phyloP scores from a whole-genome alignment of 805 yeast species.

The Pichia eremophila region DNA sequence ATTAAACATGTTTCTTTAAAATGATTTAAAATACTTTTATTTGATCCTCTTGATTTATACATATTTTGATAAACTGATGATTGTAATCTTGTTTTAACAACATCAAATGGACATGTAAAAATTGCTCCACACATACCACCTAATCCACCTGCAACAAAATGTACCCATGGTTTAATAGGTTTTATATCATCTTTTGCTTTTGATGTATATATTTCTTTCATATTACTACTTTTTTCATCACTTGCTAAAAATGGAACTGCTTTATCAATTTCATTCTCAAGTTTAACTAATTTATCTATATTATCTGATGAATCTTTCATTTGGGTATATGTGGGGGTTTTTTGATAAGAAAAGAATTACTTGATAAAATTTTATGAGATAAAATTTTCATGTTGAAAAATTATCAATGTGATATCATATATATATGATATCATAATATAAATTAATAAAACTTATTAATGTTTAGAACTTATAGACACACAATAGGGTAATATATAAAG shows the following conservation, averaged over 20 bases:
- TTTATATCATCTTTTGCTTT: too few relatives aligned
- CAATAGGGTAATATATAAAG: too few relatives aligned
- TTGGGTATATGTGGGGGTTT: too few relatives aligned
- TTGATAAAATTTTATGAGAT: too few relatives aligned
- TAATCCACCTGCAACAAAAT: constrained; percentile 82
- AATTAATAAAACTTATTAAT: too few relatives aligned
- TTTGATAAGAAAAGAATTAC: too few relatives aligned
- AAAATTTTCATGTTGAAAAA: too few relatives aligned
- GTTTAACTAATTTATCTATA: not conserved
- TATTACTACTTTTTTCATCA: constrained; percentile 61
- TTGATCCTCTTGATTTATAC: constrained; percentile 35
- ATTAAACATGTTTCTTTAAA: constrained; percentile 76
- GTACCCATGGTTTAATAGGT: constrained; percentile 63
- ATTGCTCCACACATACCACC: constrained; percentile 99
- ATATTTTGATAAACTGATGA: constrained; percentile 66
- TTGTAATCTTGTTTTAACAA: constrained; percentile 90
- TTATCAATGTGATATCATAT: too few relatives aligned
- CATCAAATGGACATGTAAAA: constrained; percentile 90
- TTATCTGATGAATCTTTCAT: not conserved
- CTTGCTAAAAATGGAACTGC: constrained; percentile 57
- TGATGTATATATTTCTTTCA: too few relatives aligned
- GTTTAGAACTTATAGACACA: too few relatives aligned
- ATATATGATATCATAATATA: too few relatives aligned
- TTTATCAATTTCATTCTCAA: constrained; percentile 22
- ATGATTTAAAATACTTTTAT: constrained; percentile 39